These are phyloP conservation scores for Euclidium syriacum DNA, from an alignment of 345 rosid species.

Conservation along the genomic window DNA sequence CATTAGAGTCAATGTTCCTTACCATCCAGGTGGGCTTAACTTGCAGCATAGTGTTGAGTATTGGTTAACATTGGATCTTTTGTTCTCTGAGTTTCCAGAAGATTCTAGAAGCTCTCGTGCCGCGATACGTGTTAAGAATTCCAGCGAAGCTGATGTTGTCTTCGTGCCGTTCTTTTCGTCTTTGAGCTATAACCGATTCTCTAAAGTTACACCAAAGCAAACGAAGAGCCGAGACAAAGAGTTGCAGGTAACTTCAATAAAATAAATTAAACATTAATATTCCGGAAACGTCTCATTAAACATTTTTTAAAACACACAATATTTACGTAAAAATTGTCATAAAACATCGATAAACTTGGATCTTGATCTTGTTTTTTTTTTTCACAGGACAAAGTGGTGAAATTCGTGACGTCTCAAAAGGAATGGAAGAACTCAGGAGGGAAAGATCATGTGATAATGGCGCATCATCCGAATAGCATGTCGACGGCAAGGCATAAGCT, in stretches of 20 bases:
- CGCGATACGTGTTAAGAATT: conserved; percentile 69
- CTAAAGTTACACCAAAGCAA: conserved; percentile 54
- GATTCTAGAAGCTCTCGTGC: conserved; percentile 40
- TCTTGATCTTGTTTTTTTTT: not conserved
- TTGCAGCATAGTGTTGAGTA: conserved; percentile 94
- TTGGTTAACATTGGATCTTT: conserved; percentile 89
- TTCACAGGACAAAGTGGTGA: conserved; percentile 59
- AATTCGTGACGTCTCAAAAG: conserved; percentile 44
- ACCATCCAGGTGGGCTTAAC: conserved; percentile 87
- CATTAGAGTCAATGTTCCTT: conserved; percentile 44
- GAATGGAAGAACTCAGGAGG: conserved; percentile 89
- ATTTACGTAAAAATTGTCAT: too few species aligned
- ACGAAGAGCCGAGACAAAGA: conserved; percentile 56
- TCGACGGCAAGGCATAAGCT: conserved; percentile 66
- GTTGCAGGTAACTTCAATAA: conserved; percentile 39
- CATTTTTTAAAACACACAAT: too few species aligned
- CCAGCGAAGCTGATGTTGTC: conserved; percentile 76
- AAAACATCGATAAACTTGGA: not conserved
- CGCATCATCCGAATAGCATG: conserved; percentile 98
- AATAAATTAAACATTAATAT: too few species aligned
- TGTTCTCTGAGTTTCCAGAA: conserved; percentile 57
- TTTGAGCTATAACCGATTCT: conserved; percentile 65
- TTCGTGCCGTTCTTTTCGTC: conserved; percentile 94
- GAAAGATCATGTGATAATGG: conserved; percentile 65
- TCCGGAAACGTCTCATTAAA: too few species aligned